These are phyloP conservation scores for Bruguiera parviflora DNA, from an alignment of 345 rosid genomes.

Conservation along the genomic window DNA sequence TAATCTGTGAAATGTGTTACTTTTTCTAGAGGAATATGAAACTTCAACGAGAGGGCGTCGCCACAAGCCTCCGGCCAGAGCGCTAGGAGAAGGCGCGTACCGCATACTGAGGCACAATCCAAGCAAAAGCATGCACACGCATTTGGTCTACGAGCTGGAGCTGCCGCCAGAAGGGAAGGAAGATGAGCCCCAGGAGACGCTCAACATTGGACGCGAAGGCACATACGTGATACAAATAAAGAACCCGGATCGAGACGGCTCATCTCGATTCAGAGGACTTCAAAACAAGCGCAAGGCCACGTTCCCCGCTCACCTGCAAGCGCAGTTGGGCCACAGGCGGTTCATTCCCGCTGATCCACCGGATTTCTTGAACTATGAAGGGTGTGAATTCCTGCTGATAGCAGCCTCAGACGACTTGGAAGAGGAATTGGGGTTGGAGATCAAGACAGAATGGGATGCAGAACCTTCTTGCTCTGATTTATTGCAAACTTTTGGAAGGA, in stretches of 20 bases:
- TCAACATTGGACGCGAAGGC: constrained; percentile 63
- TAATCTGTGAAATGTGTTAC: too few relatives aligned
- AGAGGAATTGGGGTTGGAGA: constrained; percentile 61
- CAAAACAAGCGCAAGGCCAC: constrained; percentile 58
- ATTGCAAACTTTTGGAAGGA: constrained; percentile 51
- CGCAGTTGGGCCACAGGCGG: constrained; percentile 41
- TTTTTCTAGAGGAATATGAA: constrained; percentile 54
- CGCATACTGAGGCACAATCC: constrained; percentile 59
- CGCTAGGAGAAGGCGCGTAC: constrained; percentile 71
- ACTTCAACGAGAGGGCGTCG: constrained; percentile 59
- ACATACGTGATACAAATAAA: constrained; percentile 65
- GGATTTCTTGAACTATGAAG: constrained; percentile 67
- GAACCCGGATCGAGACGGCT: constrained; percentile 48
- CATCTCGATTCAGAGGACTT: constrained; percentile 42
- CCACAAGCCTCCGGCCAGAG: constrained; percentile 48
- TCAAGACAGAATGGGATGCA: constrained; percentile 35
- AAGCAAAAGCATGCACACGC: constrained; percentile 48
- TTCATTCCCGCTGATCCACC: constrained; percentile 61
- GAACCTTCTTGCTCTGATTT: constrained; percentile 56
- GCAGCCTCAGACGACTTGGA: constrained; percentile 63
- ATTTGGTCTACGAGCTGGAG: constrained; percentile 69
- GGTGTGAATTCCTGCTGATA: constrained; percentile 69
- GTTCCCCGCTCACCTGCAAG: constrained; percentile 70
- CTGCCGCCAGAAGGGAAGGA: constrained; percentile 38
- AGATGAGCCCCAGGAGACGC: constrained; percentile 58